Percentiles rank a stretch among this genome's conserved stretches.
These are phyloP conservation scores for Saccharomycopsis sp. DNA, from an alignment of 805 yeast species.

Conservation along the genomic window DNA sequence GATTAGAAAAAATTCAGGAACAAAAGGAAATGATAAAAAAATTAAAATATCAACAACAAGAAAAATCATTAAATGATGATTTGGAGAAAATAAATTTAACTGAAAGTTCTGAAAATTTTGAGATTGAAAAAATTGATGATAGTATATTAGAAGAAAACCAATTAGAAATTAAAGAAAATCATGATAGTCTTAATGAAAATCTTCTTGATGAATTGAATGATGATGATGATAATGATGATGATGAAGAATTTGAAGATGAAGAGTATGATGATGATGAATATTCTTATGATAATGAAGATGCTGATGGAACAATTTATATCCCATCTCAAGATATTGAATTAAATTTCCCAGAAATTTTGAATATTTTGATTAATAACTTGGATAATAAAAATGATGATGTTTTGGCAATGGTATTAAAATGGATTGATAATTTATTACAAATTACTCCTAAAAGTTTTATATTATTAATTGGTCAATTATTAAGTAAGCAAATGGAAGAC, in stretches of 20 bases:
- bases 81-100: background rate
- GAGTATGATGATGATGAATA: slow-evolving; percentile 20
- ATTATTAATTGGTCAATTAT: slow-evolving; percentile 62
- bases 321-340: slow-evolving; percentile 77
- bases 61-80: background rate
- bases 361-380: slow-evolving; percentile 70
- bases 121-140: background rate
- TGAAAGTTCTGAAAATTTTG: background rate
- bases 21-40: slow-evolving; percentile 5
- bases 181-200: background rate
- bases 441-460: slow-evolving; percentile 70
- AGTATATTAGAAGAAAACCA: background rate
- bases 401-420: slow-evolving; percentile 66
- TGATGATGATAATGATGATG: slow-evolving; percentile 16
- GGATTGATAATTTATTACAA: slow-evolving; percentile 68
- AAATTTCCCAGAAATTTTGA: slow-evolving; percentile 71
- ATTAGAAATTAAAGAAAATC: background rate
- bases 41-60: background rate
- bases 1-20: slow-evolving; percentile 18
- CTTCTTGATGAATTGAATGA: background rate
- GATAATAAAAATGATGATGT: slow-evolving; percentile 63
- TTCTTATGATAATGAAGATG: slow-evolving; percentile 21
- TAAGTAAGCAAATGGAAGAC: slow-evolving; percentile 66
- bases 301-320: slow-evolving; percentile 47
- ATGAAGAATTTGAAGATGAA: slow-evolving; percentile 19